Base-by-base conservation (phyloP, 345 rosid genomes). In the Noccaea caerulescens region DNA sequence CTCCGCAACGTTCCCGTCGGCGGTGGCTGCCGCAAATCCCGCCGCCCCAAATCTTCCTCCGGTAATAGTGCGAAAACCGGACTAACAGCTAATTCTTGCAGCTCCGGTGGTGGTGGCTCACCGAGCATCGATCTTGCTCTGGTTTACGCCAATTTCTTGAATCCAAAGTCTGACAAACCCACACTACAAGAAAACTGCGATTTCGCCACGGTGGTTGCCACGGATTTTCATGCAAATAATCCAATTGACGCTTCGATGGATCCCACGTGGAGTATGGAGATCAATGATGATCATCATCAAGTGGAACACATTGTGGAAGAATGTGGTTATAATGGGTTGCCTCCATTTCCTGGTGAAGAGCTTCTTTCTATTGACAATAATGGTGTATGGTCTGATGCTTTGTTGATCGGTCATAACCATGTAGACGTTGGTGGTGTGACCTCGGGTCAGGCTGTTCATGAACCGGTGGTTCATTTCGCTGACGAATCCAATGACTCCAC, bases 341-440 rank as follows among this genome's bases (percentile, higher is more conserved):
- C 80, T 76, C 80, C 80, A 0, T 76, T 76, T 50, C 80, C 80
- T 51, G 80, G 80, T 64, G 80, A 76, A 70, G 80, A 76, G 62
- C 75, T 76, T 49, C 55, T 76, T 10, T 50, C 80, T 64, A 18
- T 56, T 20, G 76, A 69, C 34, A 50, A 45, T 37, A 69, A 52
- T 58, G 42, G 62, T 55, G 72, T 70, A 64, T 76, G 80, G 80
- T 58, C 80, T 58, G 57, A 70, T 34, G 42, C 72, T 69, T 76
- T 76, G 33, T 70, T 70, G 62, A 58, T 64, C 49, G 76, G 60
- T 20, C 74, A 69, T 33, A 76, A 69, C 75, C 75, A 69, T 51
- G 72, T 67, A 10, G 68, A 74, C 3, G 42, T 25, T 59, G 45
- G 49, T 58, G 61, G 68, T 50, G 32, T 52, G 69, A 30, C 14